Base-by-base conservation (phyloP, 129 eudicot genomes). In the Logfia minima region DNA sequence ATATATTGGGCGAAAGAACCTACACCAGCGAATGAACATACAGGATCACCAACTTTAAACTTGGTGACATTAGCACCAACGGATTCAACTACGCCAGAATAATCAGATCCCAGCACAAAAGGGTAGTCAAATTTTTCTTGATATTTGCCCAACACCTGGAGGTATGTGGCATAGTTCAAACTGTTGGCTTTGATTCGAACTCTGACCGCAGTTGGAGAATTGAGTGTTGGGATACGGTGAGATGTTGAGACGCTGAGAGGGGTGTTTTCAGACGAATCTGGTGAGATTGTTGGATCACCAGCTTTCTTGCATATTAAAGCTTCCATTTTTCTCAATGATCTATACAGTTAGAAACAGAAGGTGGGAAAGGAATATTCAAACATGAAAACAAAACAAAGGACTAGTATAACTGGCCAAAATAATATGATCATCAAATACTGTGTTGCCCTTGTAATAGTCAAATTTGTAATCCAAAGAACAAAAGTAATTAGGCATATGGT, bases 91-190 rank as follows among this genome's bases (percentile, higher is more conserved):
- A 84, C 70, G 24, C 98, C 97, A 48, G 98, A 87, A 81, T 79
- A 93, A 83, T 93, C 98, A 34, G 96, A 87, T 34, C 96, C 97
- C 0, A 91, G 96, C 16, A 87, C 73, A 76, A 91, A 93, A n/a
- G 98, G 98, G 10, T 88, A 56, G 1, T 87, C 70, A 62, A 80
- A 81, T 62, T 91, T 93, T 73, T 93, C 98, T 68, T 93, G 98
- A 70, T 93, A 93, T 67, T 93, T 89, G 72, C 96, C 96, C 16
- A 76, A 87, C 8, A 93, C 26, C 78, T 89, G 96, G n/a, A 93
- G 97, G 88, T 89, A 89, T 74, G 85, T 93, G 23, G 97, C 97
- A 78, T 74, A 93, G 70, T 90, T 91, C 53, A 93, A 79, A 81
- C 97, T 91, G 66, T 91, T 85, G 66, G 98, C 92, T 68, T 81